Evolutionary conservation across 129 eudicot genomes (phyloP).

Genomic region (Sambucus nigra): DNA sequence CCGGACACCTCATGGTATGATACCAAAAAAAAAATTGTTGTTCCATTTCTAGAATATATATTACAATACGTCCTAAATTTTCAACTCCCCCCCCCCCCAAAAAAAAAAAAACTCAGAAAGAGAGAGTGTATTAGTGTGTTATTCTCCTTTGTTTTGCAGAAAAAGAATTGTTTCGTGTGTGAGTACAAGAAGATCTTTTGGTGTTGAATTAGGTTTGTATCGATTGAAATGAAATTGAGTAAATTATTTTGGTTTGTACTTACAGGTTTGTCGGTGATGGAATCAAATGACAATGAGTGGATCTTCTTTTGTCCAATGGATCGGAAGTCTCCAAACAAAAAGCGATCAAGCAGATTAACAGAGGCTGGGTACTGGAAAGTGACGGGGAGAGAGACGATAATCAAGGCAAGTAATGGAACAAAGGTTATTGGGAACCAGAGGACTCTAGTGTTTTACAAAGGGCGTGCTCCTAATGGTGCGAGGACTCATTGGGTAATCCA

Average conservation of each 20-base stretch:
- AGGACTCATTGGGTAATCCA: constrained; percentile 84
- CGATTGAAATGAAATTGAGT: no score
- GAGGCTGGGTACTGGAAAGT: constrained; percentile 83
- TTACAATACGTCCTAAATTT: no score
- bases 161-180: neutral
- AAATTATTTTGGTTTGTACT: no score
- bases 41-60: no score
- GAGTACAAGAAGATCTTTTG: neutral
- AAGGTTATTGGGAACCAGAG: constrained; percentile 65
- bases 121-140: no score
- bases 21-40: no score
- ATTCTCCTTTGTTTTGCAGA: no score
- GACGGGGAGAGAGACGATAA: constrained; percentile 69
- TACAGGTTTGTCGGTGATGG: constrained; percentile 58
- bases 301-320: constrained; percentile 84
- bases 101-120: no score
- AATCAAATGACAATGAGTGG: constrained; percentile 70
- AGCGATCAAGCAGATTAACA: constrained; percentile 67
- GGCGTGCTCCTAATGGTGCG: constrained; percentile 82
- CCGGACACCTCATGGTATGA: no score
- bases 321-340: constrained; percentile 75
- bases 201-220: neutral
- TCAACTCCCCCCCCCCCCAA: no score
- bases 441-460: constrained; percentile 66
- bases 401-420: constrained; percentile 27